Evolutionary conservation across 2,329 filamentous ascomycete species (phyloP), one percentile per base, ranked within the genome.

Genomic region (Aplosporella prunicola): DNA sequence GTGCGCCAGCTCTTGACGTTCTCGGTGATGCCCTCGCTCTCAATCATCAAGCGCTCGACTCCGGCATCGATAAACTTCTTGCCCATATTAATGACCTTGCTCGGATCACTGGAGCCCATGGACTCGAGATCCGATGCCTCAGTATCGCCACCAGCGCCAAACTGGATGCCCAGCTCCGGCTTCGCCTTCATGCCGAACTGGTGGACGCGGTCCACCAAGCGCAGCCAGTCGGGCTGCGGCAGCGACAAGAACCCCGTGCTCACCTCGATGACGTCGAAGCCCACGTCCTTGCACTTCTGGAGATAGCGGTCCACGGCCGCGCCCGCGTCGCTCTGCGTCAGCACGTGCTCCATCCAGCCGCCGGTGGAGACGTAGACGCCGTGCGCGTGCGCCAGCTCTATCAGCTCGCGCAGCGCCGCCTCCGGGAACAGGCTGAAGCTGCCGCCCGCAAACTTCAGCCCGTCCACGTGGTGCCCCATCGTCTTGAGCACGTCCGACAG

Each of bases 11-110:
- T 59, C 35, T 53, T 57, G 5, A 74, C 69, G 35, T 74, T 74
- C 56, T 74, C 70, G 1, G 71, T 74, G 44, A 75, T 74, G 0
- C 71, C 71, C 52, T 74, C 70, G n/a, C 68, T 72, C 48, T 76
- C 69, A 38, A 74, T 71, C 70, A 75, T 75, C 46, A 74, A 58
- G 7, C 69, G 56, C 50, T 74, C 69, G 3, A 75, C 69, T 0
- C 70, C 71, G 0, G 60, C 64, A 13, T 67, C 58, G 11, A 74
- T 58, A 44, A 74, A 74, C 27, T 58, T 56, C 41, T 57, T 64
- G 9, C 66, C 69, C 43, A 72, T 49, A 38, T 67, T 63, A 14
- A 72, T 58, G 20, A 74, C 49, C 42, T 68, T 69, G 10, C 56
- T 55, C 0, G 68, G 66, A 43, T 71, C 68, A 4, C 62, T 66